These are phyloP conservation scores for Penicillium canariense DNA, from an alignment of 495 filamentous ascomycete species.

Conservation along the genomic window DNA sequence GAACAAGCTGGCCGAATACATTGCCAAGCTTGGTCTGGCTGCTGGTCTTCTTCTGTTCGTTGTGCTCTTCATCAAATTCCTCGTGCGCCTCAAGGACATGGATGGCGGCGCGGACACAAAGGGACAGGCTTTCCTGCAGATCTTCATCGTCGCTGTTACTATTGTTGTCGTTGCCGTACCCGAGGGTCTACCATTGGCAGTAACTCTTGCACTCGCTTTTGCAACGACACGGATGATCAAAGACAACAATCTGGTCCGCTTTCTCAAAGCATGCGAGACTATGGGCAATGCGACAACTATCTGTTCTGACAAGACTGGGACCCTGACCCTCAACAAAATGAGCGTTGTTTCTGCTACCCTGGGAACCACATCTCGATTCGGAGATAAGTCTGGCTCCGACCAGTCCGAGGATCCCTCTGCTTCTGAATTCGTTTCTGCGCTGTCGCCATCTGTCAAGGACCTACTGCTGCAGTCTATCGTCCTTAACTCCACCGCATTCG, in stretches of 20 bases:
- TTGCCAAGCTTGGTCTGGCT: slow-evolving; percentile 85
- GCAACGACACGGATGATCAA: slow-evolving; percentile 93
- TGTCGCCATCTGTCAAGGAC: slow-evolving; percentile 58
- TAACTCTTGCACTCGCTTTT: slow-evolving; percentile 90
- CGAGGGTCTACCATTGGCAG: slow-evolving; percentile 88
- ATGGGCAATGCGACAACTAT: slow-evolving; percentile 98
- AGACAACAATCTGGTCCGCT: slow-evolving; percentile 90
- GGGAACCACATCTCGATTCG: slow-evolving; percentile 65
- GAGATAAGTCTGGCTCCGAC: slow-evolving; percentile 46
- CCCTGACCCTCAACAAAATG: slow-evolving; percentile 93
- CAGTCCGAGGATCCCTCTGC: slow-evolving; percentile 44
- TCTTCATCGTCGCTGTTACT: slow-evolving; percentile 93
- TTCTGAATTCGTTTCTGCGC: slow-evolving; percentile 57
- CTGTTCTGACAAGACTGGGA: slow-evolving; percentile 96
- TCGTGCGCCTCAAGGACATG: slow-evolving; percentile 59
- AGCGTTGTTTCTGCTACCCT: slow-evolving; percentile 76
- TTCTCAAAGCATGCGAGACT: slow-evolving; percentile 92
- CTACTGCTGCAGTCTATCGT: slow-evolving; percentile 72
- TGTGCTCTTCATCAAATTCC: slow-evolving; percentile 90
- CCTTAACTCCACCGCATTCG: slow-evolving; percentile 86
- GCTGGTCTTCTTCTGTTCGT: slow-evolving; percentile 83
- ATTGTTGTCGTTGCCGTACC: slow-evolving; percentile 95
- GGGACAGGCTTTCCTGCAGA: slow-evolving; percentile 82
- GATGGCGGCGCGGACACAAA: slow-evolving; percentile 62
- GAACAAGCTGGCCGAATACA: slow-evolving; percentile 86